Conservation (phyloP, 1,284 basidiomycete species). For the Blastosporella zonata region DNA sequence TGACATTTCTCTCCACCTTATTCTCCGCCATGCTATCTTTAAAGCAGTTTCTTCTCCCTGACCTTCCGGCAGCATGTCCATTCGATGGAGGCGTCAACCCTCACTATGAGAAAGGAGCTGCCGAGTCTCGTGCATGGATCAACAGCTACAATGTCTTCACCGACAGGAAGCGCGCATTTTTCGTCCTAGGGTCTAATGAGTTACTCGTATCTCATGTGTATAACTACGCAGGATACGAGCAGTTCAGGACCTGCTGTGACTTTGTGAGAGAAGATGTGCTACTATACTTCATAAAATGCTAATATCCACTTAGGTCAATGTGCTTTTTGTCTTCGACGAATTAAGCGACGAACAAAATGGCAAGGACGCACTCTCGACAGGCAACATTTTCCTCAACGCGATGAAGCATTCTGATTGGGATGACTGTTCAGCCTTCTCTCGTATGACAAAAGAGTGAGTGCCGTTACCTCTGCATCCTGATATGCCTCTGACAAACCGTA, state of each 20-base stretch:
- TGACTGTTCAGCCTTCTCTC: slow-evolving; percentile 50
- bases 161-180: slow-evolving; percentile 58
- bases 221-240: slow-evolving; percentile 54
- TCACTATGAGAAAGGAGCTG: slow-evolving; percentile 50
- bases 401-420: slow-evolving; percentile 52
- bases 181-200: slow-evolving; percentile 58
- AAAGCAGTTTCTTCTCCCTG: slow-evolving; percentile 50
- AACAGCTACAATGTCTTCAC: slow-evolving; percentile 58
- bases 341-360: slow-evolving; percentile 66
- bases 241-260: slow-evolving; percentile 61
- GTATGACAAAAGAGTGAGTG: slow-evolving; percentile 61
- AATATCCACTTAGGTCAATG: slow-evolving; percentile 42
- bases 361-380: slow-evolving; percentile 51
- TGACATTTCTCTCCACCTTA: background rate
- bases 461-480: slow-evolving; percentile 2
- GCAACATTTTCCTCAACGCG: slow-evolving; percentile 50
- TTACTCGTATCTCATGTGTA: slow-evolving; percentile 63
- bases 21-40: slow-evolving; percentile 5
- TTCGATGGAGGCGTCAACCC: slow-evolving; percentile 48
- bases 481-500: slow-evolving; percentile 2
- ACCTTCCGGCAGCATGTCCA: slow-evolving; percentile 50
- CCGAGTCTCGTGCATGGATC: slow-evolving; percentile 60
- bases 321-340: slow-evolving; percentile 69
- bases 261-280: slow-evolving; percentile 44
- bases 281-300: no score